phyloP scores from a whole-genome alignment of 495 filamentous ascomycete species.

The Aspergillus baeticus region DNA sequence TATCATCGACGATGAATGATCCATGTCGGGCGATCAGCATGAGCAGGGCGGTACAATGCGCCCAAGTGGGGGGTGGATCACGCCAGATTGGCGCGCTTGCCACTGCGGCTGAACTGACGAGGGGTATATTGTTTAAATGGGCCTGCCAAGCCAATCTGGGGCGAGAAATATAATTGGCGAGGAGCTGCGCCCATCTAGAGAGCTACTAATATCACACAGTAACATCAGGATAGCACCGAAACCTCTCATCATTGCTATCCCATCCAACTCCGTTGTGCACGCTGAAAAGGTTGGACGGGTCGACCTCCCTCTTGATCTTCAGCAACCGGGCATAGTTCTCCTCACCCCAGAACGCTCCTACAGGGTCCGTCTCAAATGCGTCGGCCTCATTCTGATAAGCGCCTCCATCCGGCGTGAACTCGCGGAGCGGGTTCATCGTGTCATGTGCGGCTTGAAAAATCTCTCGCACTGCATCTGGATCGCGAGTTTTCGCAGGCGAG shows the following conservation, averaged over 20 bases:
- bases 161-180: too few species aligned
- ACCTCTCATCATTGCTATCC: slow-evolving; percentile 3
- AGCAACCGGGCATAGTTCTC: slow-evolving; percentile 41
- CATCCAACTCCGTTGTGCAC: slow-evolving; percentile 9
- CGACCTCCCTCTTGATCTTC: slow-evolving; percentile 44
- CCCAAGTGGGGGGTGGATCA: too few species aligned
- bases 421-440: slow-evolving; percentile 25
- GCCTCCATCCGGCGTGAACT: slow-evolving; percentile 42
- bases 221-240: slow-evolving; percentile 3
- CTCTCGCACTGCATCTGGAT: slow-evolving; percentile 30
- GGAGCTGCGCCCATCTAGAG: too few species aligned
- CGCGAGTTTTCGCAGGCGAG: slow-evolving; percentile 32
- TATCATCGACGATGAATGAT: too few species aligned
- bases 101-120: too few species aligned
- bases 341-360: slow-evolving; percentile 46
- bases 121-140: too few species aligned
- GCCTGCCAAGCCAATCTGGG: too few species aligned
- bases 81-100: too few species aligned
- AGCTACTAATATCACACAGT: too few species aligned
- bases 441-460: slow-evolving; percentile 34
- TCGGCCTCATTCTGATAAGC: slow-evolving; percentile 50
- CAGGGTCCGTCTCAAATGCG: slow-evolving; percentile 42
- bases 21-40: too few species aligned
- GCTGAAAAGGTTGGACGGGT: slow-evolving; percentile 43
- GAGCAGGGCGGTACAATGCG: too few species aligned